These are phyloP conservation scores for Pseudotsuga menziesii DNA, from an alignment of 75 land plant species.

Conservation along the genomic window DNA sequence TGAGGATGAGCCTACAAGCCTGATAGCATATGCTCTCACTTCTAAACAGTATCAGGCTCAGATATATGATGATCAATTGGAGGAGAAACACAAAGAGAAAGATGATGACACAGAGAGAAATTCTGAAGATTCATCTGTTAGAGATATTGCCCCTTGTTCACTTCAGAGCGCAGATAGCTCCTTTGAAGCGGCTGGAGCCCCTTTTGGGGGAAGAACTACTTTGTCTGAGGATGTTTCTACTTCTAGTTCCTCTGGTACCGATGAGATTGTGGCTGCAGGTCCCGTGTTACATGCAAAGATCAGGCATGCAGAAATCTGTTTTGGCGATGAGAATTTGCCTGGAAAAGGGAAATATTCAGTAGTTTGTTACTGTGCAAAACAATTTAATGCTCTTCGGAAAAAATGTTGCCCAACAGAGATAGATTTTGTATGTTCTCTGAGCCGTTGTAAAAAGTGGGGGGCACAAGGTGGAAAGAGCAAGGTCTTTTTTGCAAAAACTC, in stretches of 20 bases:
- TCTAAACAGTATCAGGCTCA: slow-evolving; percentile 20
- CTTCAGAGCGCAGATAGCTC: slow-evolving; percentile 25
- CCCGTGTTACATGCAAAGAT: slow-evolving; percentile 9
- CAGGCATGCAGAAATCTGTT: slow-evolving; percentile 41
- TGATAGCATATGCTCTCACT: slow-evolving; percentile 66
- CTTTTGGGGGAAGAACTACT: slow-evolving; percentile 7
- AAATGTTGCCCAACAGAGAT: slow-evolving; percentile 75
- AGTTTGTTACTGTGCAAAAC: slow-evolving; percentile 63
- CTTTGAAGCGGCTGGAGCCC: slow-evolving; percentile 24
- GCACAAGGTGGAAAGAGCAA: slow-evolving; percentile 99
- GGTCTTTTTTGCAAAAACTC: slow-evolving; percentile 88
- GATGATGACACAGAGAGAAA: slow-evolving; percentile 13
- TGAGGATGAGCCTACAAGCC: slow-evolving; percentile 67
- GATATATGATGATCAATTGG: slow-evolving; percentile 5
- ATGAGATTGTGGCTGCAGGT: neutral
- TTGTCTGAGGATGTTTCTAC: slow-evolving; percentile 31
- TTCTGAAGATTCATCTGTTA: slow-evolving; percentile 9
- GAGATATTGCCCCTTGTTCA: slow-evolving; percentile 8
- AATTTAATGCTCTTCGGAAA: slow-evolving; percentile 68
- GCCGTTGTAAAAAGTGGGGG: slow-evolving; percentile 91
- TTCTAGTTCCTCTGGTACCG: slow-evolving; percentile 39
- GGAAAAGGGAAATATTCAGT: slow-evolving; percentile 72
- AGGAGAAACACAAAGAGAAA: slow-evolving; percentile 23
- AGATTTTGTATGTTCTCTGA: slow-evolving; percentile 76
- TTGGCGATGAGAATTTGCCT: slow-evolving; percentile 23